phyloP scores from a whole-genome alignment of 495 filamentous ascomycete genomes.

The Sabuloglossum arenarium region DNA sequence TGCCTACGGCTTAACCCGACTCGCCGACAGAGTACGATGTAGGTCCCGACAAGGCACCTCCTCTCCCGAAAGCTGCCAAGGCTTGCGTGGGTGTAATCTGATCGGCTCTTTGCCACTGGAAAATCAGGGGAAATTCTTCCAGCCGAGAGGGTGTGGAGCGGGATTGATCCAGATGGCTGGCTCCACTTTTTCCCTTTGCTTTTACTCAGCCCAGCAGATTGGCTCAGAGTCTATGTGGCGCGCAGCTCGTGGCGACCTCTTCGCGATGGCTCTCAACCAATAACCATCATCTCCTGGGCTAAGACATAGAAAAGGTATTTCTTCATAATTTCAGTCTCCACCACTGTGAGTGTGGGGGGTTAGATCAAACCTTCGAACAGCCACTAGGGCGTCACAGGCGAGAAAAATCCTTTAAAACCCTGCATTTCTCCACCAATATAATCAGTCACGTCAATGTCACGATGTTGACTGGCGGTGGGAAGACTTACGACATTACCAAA shows the following conservation, averaged over 20 bases:
- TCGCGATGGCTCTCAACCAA: not conserved
- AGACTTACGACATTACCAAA: not conserved
- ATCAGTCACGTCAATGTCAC: not conserved
- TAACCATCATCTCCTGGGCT: not conserved
- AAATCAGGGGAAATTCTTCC: constrained; percentile 1
- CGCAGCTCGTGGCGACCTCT: not conserved
- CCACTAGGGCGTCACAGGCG: not conserved
- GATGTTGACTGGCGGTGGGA: not conserved
- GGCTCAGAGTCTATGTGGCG: not conserved
- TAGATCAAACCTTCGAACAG: not conserved
- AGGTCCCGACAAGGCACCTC: not conserved
- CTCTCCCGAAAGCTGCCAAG: not conserved
- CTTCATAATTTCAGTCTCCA: not conserved
- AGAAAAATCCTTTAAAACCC: not conserved
- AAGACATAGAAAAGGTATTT: not conserved
- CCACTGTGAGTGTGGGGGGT: not conserved
- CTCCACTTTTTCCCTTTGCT: not conserved
- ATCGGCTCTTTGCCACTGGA: not conserved
- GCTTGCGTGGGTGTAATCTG: not conserved
- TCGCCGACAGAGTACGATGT: not conserved
- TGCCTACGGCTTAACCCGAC: not conserved
- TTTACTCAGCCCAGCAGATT: not conserved
- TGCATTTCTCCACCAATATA: not conserved
- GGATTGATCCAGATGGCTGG: not conserved
- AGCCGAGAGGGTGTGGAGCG: not conserved